Evolutionary conservation across 208 protist genomes (phyloP), one percentile per base, ranked within the genome.

Genomic region (Leishmania arabica): DNA sequence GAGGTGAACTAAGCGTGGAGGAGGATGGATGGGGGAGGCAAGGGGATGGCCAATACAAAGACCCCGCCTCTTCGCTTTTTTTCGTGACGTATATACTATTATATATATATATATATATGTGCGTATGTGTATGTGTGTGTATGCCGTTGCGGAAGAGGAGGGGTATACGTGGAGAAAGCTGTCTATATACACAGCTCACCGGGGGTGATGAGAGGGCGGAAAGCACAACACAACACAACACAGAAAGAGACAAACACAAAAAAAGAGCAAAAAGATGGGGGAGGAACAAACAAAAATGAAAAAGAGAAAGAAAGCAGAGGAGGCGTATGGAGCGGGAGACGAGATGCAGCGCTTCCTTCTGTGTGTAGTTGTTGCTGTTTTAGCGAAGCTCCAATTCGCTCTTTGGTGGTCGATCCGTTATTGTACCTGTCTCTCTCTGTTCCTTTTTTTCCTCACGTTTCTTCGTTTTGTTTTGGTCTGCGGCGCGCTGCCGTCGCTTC

Each of bases 101-200:
- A 69, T 69, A 69, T 69, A 31, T 62, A 62, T 62, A 62, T 62
- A n/a, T 62, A 1, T 62, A 1, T 62, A 0, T 11, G 24, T 31
- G 24, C 31, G 5, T 62, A 1, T 62, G 0, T 69, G 60, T 8
- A 24, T 53, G 68, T 51, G 37, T 65, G 69, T 53, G 68, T 51
- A 31, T 72, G 40, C 49, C 7, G 15, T 3, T 45, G 31, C 2
- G 34, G 19, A 34, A 17, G n/a, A 9, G 15, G 8, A 7, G 60
- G 60, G 6, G n/a, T 65, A 65, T 31, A 65, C 27, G 60, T 37
- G 4, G n/a, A 34, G 21, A n/a, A n/a, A 21, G 60, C 60, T 65
- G 60, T 34, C n/a, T 65, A 65, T 65, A 65, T 31, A 65, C n/a
- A 65, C 60, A 65, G 60, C 60, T n/a, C 60, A 65, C 60, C 60